Conservation (phyloP, 306 rosid genomes). For the Quercus robur region DNA sequence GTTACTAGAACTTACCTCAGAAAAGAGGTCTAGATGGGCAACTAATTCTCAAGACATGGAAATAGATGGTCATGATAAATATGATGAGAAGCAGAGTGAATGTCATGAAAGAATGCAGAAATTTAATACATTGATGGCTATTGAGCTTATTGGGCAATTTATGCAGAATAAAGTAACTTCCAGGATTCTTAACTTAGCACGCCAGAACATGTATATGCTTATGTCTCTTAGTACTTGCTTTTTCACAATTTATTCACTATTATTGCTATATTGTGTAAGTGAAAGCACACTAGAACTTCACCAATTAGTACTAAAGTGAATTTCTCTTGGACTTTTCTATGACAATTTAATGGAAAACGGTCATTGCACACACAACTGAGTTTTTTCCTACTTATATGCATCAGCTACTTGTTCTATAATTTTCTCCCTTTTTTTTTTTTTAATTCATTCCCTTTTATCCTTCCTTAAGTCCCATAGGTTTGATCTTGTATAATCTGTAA, state of each 20-base stretch:
- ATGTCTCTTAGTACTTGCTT: slow-evolving; percentile 5
- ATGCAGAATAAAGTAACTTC: slow-evolving; percentile 61
- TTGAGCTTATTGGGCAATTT: slow-evolving; percentile 78
- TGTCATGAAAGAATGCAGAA: slow-evolving; percentile 52
- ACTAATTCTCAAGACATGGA: slow-evolving; percentile 67
- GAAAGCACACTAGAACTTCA: background rate
- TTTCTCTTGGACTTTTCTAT: background rate
- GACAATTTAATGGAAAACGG: background rate
- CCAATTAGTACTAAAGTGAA: background rate
- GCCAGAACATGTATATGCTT: slow-evolving; percentile 61
- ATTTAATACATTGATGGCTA: slow-evolving; percentile 60
- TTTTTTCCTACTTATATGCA: background rate
- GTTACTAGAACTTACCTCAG: slow-evolving; percentile 54
- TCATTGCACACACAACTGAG: background rate
- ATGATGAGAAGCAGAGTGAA: slow-evolving; percentile 51
- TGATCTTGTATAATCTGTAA: background rate
- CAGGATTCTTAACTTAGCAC: slow-evolving; percentile 75
- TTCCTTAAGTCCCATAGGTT: background rate
- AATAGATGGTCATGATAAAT: slow-evolving; percentile 42
- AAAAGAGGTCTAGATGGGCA: slow-evolving; percentile 67
- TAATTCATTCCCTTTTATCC: background rate
- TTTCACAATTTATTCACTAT: background rate
- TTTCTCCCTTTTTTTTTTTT: background rate
- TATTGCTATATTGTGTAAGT: background rate
- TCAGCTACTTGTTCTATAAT: slow-evolving; percentile 2